These are phyloP conservation scores for Noccaea bulbosa DNA, from an alignment of 345 rosid species.

Conservation along the genomic window DNA sequence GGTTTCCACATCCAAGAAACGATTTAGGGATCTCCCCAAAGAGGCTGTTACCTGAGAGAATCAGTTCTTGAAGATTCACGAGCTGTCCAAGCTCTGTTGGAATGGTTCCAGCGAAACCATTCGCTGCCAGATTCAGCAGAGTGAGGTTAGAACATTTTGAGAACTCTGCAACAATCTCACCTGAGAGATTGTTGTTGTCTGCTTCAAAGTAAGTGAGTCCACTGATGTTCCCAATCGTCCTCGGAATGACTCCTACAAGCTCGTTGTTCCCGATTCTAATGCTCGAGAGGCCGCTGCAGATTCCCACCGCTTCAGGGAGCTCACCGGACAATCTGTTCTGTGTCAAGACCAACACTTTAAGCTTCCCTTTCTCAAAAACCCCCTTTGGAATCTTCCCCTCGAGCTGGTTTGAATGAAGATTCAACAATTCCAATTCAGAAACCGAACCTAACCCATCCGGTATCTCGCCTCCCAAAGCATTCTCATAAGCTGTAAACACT, in stretches of 20 bases:
- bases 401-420: constrained; percentile 89
- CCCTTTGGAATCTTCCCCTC: constrained; percentile 79
- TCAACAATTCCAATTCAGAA: constrained; percentile 71
- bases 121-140: constrained; percentile 80
- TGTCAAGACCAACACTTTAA: constrained; percentile 78
- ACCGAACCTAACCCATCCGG: constrained; percentile 67
- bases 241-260: constrained; percentile 80
- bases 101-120: constrained; percentile 78
- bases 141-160: constrained; percentile 82
- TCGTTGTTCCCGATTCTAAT: constrained; percentile 83
- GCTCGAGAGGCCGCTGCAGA: constrained; percentile 77
- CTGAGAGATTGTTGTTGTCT: constrained; percentile 78
- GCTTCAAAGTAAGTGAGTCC: constrained; percentile 95
- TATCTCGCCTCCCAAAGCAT: constrained; percentile 65
- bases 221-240: constrained; percentile 71
- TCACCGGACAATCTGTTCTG: constrained; percentile 70
- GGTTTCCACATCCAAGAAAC: constrained; percentile 77
- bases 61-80: constrained; percentile 81
- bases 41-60: constrained; percentile 80
- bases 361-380: constrained; percentile 78
- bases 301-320: constrained; percentile 73
- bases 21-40: constrained; percentile 79
- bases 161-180: constrained; percentile 75
- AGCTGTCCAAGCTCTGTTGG: constrained; percentile 80
- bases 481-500: constrained; percentile 67